Evolutionary conservation across 768 basidiomycete species (phyloP).

Genomic region (Podaxis carcinomalis): DNA sequence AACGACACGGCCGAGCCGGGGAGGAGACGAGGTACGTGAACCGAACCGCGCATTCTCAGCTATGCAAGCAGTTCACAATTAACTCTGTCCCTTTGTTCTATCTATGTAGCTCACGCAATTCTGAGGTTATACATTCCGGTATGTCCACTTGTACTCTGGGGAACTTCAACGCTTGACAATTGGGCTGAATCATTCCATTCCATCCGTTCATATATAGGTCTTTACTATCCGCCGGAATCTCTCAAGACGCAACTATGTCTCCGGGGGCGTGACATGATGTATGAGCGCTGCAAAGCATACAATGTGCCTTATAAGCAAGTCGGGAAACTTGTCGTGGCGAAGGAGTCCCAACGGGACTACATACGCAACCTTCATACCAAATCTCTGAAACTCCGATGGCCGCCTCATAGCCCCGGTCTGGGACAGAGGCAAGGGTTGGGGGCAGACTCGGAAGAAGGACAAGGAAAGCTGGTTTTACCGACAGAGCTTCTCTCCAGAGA

Average conservation of each 20-base stretch:
- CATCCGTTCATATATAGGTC: slow-evolving; percentile 38
- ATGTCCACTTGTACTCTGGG: slow-evolving; percentile 10
- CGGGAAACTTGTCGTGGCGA: slow-evolving; percentile 90
- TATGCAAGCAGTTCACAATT: background rate
- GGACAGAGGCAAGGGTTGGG: slow-evolving; percentile 2
- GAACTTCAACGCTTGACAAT: background rate
- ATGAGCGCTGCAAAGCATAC: slow-evolving; percentile 61
- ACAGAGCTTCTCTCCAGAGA: slow-evolving; percentile 64
- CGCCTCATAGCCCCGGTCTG: slow-evolving; percentile 31
- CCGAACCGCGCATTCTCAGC: background rate
- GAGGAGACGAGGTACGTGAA: slow-evolving; percentile 75
- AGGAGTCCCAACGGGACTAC: slow-evolving; percentile 60
- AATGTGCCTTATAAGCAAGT: slow-evolving; percentile 67
- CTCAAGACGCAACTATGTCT: slow-evolving; percentile 85
- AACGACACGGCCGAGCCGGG: slow-evolving; percentile 69
- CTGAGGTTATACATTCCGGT: slow-evolving; percentile 94
- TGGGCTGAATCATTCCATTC: background rate
- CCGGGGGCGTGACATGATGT: slow-evolving; percentile 81
- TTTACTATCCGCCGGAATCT: slow-evolving; percentile 81
- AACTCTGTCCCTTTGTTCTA: background rate
- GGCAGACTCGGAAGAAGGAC: slow-evolving; percentile 4
- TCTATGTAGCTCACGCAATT: slow-evolving; percentile 74
- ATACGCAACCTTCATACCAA: slow-evolving; percentile 66
- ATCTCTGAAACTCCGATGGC: slow-evolving; percentile 50
- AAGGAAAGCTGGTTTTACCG: slow-evolving; percentile 41